Conservation (phyloP, 441 rosid species). For the Monsonia emarginata region DNA sequence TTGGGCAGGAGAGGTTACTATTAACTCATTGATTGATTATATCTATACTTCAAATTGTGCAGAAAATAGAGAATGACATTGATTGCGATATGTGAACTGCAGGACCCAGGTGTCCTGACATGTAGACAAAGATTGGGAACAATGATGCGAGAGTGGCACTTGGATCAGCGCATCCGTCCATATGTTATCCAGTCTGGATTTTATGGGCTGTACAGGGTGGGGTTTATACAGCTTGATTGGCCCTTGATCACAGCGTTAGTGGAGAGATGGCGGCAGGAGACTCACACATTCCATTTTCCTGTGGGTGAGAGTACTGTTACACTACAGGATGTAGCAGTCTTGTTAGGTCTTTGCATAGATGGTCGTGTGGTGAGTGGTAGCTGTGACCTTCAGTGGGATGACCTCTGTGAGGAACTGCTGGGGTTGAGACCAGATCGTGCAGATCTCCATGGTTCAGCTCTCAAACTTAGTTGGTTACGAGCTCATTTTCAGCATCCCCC, state of each 20-base stretch:
- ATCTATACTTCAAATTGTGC: not conserved
- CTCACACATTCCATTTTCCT: constrained; percentile 8
- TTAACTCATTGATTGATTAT: not conserved
- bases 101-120: constrained; percentile 1
- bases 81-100: not conserved
- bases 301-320: not conserved
- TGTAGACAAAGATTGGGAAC: not conserved
- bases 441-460: not conserved
- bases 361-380: not conserved
- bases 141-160: not conserved
- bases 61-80: not conserved
- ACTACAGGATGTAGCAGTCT: not conserved
- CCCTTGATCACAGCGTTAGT: constrained; percentile 3
- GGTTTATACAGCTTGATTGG: constrained; percentile 8
- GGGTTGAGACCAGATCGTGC: not conserved
- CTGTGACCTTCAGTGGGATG: not conserved
- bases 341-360: not conserved
- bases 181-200: not conserved
- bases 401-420: not conserved
- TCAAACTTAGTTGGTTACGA: not conserved
- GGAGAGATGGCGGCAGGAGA: constrained; percentile 11
- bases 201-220: not conserved
- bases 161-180: not conserved
- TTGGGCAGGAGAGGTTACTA: not conserved
- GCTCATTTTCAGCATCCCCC: not conserved